A percentile compares a stretch with the other conserved stretches of the same genome.
Conservation (phyloP, 352 stramenopile genomes). For the Globisporangium abappressorium region DNA sequence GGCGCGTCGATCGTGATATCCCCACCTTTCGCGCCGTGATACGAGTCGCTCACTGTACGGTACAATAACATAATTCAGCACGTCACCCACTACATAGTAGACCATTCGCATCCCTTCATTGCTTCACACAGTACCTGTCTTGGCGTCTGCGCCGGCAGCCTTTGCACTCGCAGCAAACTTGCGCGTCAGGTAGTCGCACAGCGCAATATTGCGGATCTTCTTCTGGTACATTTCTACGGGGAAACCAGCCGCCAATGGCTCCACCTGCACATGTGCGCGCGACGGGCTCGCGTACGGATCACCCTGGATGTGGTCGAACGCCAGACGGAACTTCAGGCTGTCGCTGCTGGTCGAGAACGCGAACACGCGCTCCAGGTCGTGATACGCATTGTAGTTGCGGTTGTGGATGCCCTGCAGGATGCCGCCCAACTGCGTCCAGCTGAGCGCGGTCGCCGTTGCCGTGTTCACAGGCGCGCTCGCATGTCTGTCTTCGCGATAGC, state of each 20-base stretch:
- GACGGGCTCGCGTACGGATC: constrained; percentile 96
- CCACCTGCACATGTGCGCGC: constrained; percentile 88
- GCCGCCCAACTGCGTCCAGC: constrained; percentile 49
- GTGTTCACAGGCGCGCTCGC: constrained; percentile 8
- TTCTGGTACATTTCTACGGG: constrained; percentile 68
- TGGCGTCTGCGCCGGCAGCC: constrained; percentile 56
- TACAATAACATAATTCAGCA: constrained; percentile 8
- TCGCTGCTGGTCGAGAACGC: constrained; percentile 19
- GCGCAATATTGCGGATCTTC: constrained; percentile 77
- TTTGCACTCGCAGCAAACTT: constrained; percentile 65
- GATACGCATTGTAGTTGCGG: constrained; percentile 84
- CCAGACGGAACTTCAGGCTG: constrained; percentile 72
- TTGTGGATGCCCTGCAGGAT: constrained; percentile 57
- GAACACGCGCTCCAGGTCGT: constrained; percentile 69
- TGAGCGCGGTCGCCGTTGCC: constrained; percentile 18
- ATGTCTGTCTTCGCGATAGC: constrained; percentile 13
- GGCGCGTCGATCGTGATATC: constrained; percentile 93
- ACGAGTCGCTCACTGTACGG: constrained; percentile 52
- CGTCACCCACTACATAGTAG: not conserved
- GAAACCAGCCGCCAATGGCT: constrained; percentile 71
- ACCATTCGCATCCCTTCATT: not conserved
- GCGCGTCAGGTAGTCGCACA: constrained; percentile 91
- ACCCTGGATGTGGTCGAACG: constrained; percentile 92
- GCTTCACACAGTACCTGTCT: constrained; percentile 26
- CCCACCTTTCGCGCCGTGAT: constrained; percentile 89